Evolutionary conservation across 1,139 yeast genomes (phyloP), one percentile per base, ranked within the genome.

Genomic region (Geotrichum bryndzae): DNA sequence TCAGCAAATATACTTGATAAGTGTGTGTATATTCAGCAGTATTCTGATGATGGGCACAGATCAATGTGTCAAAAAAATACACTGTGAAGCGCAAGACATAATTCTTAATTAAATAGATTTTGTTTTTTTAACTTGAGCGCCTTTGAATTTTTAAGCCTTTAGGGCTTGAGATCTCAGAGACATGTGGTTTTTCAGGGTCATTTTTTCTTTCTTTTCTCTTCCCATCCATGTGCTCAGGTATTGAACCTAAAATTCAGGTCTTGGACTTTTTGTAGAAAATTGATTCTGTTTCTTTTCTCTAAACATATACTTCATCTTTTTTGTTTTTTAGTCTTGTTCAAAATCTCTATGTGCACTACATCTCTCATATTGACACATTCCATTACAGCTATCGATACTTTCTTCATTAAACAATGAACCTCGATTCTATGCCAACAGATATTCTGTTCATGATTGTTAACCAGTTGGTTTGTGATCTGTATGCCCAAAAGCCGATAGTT

Each of bases 401-500:
- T 35, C 15, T 46, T 46, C 10, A 46, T 10, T 22, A 46, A 22
- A 15, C 22, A 46, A 54, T 45, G 57, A 4, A 22, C 46, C 22
- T 55, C n/a, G 33, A 55, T 31, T 18, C 45, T 10, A n/a, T 55
- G 53, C 57, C 57, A 6, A 33, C 29, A 7, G 53, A 55, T 22
- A 48, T 55, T 31, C n/a, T 55, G 4, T 7, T 25, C 22, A 41
- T 54, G 23, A 46, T 54, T 11, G n/a, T 54, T 2, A 27, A 29
- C 15, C 41, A 54, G 23, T 18, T 54, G 18, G 57, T 33, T n/a
- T n/a, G 15, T 41, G 57, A 46, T n/a, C 35, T 27, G 15, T 29
- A 54, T 29, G 22, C 35, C 8, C 41, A 35, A 5, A 8, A 45
- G 6, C 57, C 57, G 22, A 18, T 33, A 2, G 15, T 41, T 23